Evolutionary conservation across 257 asterid species (phyloP).

Genomic region (Solanum okadae): DNA sequence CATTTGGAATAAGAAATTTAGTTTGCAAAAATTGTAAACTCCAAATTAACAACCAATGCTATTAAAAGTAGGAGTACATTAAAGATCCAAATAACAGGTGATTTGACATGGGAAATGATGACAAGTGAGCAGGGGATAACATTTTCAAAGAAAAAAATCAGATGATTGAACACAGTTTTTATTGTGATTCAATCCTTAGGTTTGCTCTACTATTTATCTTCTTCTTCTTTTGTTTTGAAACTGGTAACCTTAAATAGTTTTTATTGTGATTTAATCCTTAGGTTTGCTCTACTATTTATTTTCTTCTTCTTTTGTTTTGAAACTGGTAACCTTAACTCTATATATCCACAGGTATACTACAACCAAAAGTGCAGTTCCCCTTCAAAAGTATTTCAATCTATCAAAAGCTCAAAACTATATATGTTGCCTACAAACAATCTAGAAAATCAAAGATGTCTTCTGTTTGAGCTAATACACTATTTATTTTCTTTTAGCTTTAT

Average conservation of each 20-base stretch:
- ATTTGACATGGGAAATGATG: background rate
- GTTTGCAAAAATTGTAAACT: background rate
- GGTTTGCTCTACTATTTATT: background rate
- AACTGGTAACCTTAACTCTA: background rate
- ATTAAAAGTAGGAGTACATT: background rate
- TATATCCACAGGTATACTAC: background rate
- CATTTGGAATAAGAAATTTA: background rate
- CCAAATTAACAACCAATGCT: background rate
- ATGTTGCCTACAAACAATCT: background rate
- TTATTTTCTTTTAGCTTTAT: background rate
- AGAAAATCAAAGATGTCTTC: background rate
- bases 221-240: background rate
- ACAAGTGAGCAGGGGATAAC: background rate
- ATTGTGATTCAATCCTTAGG: background rate
- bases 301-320: background rate
- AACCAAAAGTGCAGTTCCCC: background rate
- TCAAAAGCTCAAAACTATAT: background rate
- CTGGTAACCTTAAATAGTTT: background rate
- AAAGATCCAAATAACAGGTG: background rate
- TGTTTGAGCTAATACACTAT: background rate
- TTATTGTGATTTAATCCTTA: background rate
- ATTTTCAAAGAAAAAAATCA: background rate
- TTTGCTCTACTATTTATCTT: background rate
- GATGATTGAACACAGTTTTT: background rate
- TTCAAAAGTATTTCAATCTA: background rate